A percentile compares a stretch with the other conserved stretches of the same genome.
These are phyloP conservation scores for Epichloe sylvatica DNA, from an alignment of 2,329 filamentous ascomycete genomes.

Conservation along the genomic window DNA sequence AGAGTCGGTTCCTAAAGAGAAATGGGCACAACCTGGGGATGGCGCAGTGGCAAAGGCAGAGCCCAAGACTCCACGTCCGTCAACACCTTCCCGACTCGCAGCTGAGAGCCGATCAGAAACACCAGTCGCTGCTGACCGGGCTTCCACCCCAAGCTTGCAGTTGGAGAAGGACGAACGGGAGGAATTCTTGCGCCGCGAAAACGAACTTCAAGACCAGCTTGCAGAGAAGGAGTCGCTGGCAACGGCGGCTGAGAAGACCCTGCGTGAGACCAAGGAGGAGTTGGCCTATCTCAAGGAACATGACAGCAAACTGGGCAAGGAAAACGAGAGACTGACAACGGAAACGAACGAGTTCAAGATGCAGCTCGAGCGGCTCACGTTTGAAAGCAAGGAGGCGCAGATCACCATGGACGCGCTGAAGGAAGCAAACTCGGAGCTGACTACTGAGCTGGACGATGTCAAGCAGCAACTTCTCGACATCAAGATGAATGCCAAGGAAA, in stretches of 20 bases:
- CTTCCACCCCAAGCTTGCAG: constrained; percentile 73
- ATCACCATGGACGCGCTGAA: constrained; percentile 98
- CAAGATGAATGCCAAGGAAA: constrained; percentile 93
- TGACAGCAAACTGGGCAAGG: constrained; percentile 66
- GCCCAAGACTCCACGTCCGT: constrained; percentile 33
- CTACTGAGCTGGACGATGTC: constrained; percentile 79
- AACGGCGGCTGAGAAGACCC: constrained; percentile 61
- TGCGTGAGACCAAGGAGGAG: constrained; percentile 78
- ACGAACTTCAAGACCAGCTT: constrained; percentile 92
- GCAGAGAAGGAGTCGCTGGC: constrained; percentile 82
- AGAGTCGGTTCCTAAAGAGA: constrained; percentile 76
- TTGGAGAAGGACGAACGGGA: constrained; percentile 95
- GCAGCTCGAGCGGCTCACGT: constrained; percentile 89
- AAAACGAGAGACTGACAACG: constrained; percentile 73
- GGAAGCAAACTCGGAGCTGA: constrained; percentile 88
- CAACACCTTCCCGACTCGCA: constrained; percentile 36
- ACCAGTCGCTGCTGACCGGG: constrained; percentile 58
- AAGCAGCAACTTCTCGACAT: constrained; percentile 94
- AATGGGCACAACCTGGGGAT: constrained; percentile 62
- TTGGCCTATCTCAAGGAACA: constrained; percentile 74
- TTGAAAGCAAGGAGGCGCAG: constrained; percentile 89
- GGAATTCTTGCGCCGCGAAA: constrained; percentile 87
- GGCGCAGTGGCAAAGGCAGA: constrained; percentile 25
- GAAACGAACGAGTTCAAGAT: constrained; percentile 91
- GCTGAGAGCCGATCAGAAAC: constrained; percentile 49